Percentiles rank a stretch among this genome's conserved stretches.
Evolutionary conservation across 257 asterid species (phyloP).

Genomic region (Penstemon newberryi): DNA sequence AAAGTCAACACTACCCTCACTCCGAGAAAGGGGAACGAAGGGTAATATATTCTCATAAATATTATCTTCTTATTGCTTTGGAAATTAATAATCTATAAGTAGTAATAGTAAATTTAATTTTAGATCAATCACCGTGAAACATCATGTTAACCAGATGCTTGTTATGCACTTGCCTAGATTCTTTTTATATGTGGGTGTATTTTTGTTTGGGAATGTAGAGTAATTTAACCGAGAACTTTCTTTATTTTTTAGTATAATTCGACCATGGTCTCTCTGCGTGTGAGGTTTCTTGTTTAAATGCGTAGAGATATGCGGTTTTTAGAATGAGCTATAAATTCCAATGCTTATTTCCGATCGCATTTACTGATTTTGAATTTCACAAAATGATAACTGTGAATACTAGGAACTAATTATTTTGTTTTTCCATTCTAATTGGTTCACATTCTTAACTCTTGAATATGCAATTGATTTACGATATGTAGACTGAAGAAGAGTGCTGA

Average conservation of each 20-base stretch:
- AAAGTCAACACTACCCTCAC: slow-evolving; percentile 44
- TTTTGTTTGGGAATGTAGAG: neutral
- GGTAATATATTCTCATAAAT: slow-evolving; percentile 44
- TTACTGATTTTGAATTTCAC: slow-evolving; percentile 8
- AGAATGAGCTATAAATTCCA: neutral
- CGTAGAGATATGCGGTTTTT: neutral
- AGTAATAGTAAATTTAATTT: no score
- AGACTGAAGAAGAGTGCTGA: slow-evolving; percentile 52
- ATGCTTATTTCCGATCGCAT: neutral
- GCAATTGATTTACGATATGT: slow-evolving; percentile 19
- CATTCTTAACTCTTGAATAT: neutral
- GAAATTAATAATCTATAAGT: no score
- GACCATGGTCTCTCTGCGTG: neutral
- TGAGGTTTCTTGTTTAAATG: neutral
- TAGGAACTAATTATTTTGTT: slow-evolving; percentile 11
- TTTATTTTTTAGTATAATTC: neutral
- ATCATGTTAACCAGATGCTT: neutral
- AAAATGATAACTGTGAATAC: neutral
- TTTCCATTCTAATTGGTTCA: slow-evolving; percentile 12
- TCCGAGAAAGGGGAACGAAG: slow-evolving; percentile 52
- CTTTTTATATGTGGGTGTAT: neutral
- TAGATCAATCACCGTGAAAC: neutral
- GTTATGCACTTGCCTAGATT: neutral
- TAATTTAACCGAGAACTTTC: neutral
- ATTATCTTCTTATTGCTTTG: neutral